Conservation (phyloP, 2,329 filamentous ascomycete species). For the Fusarium proliferatum region DNA sequence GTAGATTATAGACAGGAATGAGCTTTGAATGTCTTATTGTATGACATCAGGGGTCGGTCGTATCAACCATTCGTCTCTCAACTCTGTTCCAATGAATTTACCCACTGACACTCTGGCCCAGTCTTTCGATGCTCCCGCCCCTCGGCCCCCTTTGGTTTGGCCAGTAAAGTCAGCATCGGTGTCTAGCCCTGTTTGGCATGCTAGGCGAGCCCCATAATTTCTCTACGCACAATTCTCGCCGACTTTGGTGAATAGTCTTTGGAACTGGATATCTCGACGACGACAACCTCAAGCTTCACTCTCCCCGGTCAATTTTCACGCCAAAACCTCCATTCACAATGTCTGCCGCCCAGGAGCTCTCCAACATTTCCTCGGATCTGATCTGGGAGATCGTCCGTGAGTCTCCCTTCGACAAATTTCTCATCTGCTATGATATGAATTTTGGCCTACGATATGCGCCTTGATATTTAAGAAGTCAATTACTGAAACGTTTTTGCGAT, state of each 20-base stretch:
- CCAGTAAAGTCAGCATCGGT: not conserved
- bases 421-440: not conserved
- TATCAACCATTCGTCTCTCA: slow-evolving; percentile 13
- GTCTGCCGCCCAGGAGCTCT: slow-evolving; percentile 63
- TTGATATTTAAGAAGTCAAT: slow-evolving; percentile 21
- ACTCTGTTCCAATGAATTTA: slow-evolving; percentile 2
- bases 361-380: slow-evolving; percentile 88
- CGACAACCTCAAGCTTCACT: slow-evolving; percentile 46
- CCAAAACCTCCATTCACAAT: slow-evolving; percentile 59
- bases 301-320: slow-evolving; percentile 44
- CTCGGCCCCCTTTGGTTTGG: not conserved
- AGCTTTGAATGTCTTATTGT: not conserved
- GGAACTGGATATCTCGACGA: slow-evolving; percentile 42
- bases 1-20: not conserved
- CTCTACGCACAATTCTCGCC: slow-evolving; percentile 41
- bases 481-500: slow-evolving; percentile 40
- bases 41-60: slow-evolving; percentile 20
- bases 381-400: slow-evolving; percentile 96
- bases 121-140: not conserved
- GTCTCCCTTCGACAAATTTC: slow-evolving; percentile 61
- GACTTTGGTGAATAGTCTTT: slow-evolving; percentile 25
- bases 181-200: slow-evolving; percentile 46
- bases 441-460: slow-evolving; percentile 20
- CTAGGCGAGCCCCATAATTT: slow-evolving; percentile 56
- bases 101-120: not conserved